Percentiles rank a stretch among this genome's conserved stretches.
phyloP scores from a whole-genome alignment of 2,329 filamentous ascomycete species.

The Penicillium sp. region DNA sequence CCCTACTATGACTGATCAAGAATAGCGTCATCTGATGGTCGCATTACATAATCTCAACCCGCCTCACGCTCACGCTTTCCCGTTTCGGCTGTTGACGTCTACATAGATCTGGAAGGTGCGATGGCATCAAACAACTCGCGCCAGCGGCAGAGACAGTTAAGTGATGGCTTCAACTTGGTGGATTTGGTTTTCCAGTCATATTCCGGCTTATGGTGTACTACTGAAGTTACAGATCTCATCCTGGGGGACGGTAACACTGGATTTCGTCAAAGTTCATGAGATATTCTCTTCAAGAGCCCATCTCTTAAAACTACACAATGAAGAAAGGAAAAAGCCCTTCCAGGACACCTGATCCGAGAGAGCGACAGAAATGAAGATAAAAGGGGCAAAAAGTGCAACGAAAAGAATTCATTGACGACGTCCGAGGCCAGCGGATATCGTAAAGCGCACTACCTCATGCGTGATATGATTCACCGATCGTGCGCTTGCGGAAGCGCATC shows the following conservation, averaged over 20 bases:
- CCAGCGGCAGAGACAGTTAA: too few species aligned
- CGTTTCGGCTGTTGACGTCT: conserved; percentile 6
- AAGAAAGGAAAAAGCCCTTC: conserved; percentile 10
- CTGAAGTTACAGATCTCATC: background rate
- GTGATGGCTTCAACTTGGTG: too few species aligned
- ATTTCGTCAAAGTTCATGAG: background rate
- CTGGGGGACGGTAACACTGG: background rate
- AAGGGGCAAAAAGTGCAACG: conserved; percentile 1
- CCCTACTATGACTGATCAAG: conserved; percentile 28
- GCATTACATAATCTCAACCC: conserved; percentile 1
- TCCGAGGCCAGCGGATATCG: conserved; percentile 22
- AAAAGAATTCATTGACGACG: conserved; percentile 1
- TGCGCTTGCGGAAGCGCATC: conserved; percentile 32
- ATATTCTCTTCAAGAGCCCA: background rate
- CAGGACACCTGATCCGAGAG: conserved; percentile 1
- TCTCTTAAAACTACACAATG: conserved; percentile 20
- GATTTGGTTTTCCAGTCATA: too few species aligned
- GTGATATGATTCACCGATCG: conserved; percentile 21
- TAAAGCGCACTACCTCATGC: conserved; percentile 23
- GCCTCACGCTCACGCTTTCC: conserved; percentile 3
- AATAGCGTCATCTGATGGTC: conserved; percentile 2
- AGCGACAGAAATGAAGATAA: conserved; percentile 13
- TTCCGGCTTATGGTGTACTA: too few species aligned
- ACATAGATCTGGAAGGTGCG: conserved; percentile 1
- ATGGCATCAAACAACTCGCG: too few species aligned